Conservation (phyloP, 2,329 filamentous ascomycete species). For the Aspergillus sp. region DNA sequence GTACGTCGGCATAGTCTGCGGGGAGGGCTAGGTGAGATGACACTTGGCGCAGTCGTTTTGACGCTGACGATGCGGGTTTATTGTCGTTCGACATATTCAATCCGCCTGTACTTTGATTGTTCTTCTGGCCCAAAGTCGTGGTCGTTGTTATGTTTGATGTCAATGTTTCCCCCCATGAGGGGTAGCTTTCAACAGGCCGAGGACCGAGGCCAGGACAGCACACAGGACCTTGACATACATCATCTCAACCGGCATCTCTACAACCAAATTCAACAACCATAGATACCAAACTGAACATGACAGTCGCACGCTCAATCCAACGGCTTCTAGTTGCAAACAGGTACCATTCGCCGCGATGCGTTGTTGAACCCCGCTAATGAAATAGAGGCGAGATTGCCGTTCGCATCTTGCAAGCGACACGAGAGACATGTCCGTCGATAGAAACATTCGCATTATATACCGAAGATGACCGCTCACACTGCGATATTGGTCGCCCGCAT, state of each 20-base stretch:
- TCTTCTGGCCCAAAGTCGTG: background rate
- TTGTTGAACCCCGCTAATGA: background rate
- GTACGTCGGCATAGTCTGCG: conserved; percentile 65
- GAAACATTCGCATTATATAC: conserved; percentile 63
- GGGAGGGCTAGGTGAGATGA: conserved; percentile 55
- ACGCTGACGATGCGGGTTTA: conserved; percentile 34
- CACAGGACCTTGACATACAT: background rate
- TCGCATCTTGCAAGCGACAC: conserved; percentile 62
- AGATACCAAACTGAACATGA: background rate
- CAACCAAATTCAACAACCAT: background rate
- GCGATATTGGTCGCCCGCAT: conserved; percentile 51
- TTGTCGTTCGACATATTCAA: conserved; percentile 24
- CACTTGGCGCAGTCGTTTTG: conserved; percentile 54
- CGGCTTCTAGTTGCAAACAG: conserved; percentile 60
- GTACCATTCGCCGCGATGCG: conserved; percentile 32
- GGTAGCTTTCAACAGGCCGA: conserved; percentile 29
- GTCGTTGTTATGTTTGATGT: background rate
- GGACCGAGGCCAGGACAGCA: conserved; percentile 8
- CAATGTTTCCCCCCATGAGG: conserved; percentile 19
- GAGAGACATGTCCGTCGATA: conserved; percentile 56
- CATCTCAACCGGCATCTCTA: background rate
- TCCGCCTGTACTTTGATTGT: background rate
- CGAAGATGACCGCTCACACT: conserved; percentile 59
- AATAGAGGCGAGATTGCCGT: conserved; percentile 67
- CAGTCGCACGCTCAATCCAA: conserved; percentile 43